phyloP scores from a whole-genome alignment of 1,139 yeast genomes.

The Petasospora fabianii region DNA sequence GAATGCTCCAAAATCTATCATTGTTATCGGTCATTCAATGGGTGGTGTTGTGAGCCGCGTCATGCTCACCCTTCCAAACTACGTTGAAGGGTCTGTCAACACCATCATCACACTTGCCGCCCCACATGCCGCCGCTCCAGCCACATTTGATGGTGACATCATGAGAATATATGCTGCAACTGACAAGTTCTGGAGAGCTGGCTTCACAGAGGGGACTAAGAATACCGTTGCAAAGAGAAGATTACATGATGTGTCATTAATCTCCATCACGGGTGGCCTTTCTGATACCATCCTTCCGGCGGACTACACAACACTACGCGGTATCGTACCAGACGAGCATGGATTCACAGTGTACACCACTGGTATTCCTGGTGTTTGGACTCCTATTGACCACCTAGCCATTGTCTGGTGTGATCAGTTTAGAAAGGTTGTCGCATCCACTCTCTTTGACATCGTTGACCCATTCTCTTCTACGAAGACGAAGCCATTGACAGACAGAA shows the following conservation, averaged over 20 bases:
- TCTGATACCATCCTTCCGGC: conserved; percentile 85
- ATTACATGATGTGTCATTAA: conserved; percentile 47
- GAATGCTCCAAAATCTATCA: conserved; percentile 61
- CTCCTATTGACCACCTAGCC: conserved; percentile 92
- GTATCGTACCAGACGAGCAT: conserved; percentile 64
- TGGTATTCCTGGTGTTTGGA: conserved; percentile 90
- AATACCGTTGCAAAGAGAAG: conserved; percentile 38
- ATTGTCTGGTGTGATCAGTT: conserved; percentile 96
- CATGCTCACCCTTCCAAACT: conserved; percentile 76
- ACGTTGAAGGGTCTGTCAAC: conserved; percentile 65
- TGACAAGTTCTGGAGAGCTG: conserved; percentile 78
- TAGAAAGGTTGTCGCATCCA: conserved; percentile 56
- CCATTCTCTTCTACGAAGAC: conserved; percentile 42
- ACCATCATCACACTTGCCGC: conserved; percentile 85
- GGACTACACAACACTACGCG: conserved; percentile 79
- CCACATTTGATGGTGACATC: conserved; percentile 92
- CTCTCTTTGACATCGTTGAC: conserved; percentile 61
- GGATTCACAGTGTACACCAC: conserved; percentile 85
- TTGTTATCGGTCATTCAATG: conserved; percentile 91
- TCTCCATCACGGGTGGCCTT: conserved; percentile 91
- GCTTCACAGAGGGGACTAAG: conserved; percentile 36
- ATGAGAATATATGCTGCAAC: conserved; percentile 68
- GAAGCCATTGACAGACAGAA: conserved; percentile 47
- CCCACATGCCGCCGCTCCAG: conserved; percentile 91
- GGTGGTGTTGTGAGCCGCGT: conserved; percentile 92